Base-by-base conservation (phyloP, 2,329 filamentous ascomycete genomes). In the Verticillium isaacii region DNA sequence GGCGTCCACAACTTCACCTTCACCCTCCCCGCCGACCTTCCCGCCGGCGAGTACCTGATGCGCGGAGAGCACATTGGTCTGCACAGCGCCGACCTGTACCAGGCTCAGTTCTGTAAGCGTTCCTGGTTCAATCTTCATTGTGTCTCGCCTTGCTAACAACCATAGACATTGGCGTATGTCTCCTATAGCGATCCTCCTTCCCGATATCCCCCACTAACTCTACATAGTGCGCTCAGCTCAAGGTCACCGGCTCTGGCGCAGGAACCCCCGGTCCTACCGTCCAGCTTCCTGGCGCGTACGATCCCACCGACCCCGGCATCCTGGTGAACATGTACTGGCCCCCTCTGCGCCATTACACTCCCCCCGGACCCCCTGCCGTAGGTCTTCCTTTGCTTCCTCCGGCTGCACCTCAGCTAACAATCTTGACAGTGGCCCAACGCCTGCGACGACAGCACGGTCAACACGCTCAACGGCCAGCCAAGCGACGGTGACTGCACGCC, bases 1-100 rank as follows among this genome's bases (percentile, higher is more conserved):
- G 72, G 70, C 32, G 67, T 73, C 66, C 65, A 65, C 61, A 74
- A 73, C 71, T 74, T 74, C 71, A 74, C 72, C 61, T 73, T 73
- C 56, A 62, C 68, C 32, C 69, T 73, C 0, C 71, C 71, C 60
- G 63, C 68, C 29, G 64, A 66, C 2, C 66, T 72, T 1, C 66
- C 71, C 25, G 63, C 71, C 63, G 70, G 70, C 14, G 69, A 69
- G 32, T 72, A 72, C 62, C 70, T 72, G 36, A 68, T 75, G 63
- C 73, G 73, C 19, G 72, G 69, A 7, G 73, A 75, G 67, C 73
- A 75, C 62, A 59, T 75, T 5, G 73, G 68, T 52, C 69, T 75
- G 3, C 73, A 75, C 62, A 66, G 63, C 1, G 72, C 73, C 5
- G 65, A 71, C 12, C 58, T 58, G 50, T 37, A 68, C 41, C 74